Conservation (phyloP, 2,329 filamentous ascomycete genomes). For the Chalara sp. region DNA sequence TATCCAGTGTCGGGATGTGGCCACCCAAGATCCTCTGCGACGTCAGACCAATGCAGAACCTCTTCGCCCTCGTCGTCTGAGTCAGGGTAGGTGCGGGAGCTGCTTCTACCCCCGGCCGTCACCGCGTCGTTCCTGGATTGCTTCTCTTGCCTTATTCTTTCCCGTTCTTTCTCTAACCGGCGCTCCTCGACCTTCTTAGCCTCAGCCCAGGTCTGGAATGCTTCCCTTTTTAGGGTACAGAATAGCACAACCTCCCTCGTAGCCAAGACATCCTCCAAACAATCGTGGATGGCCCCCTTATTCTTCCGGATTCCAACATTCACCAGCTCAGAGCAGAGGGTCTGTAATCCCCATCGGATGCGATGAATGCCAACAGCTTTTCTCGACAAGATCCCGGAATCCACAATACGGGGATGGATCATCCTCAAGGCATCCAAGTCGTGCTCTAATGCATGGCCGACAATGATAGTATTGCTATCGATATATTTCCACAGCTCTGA, state of each 20-base stretch:
- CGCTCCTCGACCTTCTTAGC: constrained; percentile 14
- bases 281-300: constrained; percentile 35
- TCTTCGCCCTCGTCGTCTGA: neutral
- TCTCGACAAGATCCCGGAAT: constrained; percentile 35
- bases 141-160: constrained; percentile 6
- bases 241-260: constrained; percentile 41
- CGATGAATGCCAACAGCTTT: constrained; percentile 25
- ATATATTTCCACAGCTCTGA: constrained; percentile 33
- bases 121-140: neutral
- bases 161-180: constrained; percentile 8
- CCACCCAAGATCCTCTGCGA: neutral
- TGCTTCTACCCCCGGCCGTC: neutral
- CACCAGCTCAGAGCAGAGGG: constrained; percentile 29
- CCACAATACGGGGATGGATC: constrained; percentile 35
- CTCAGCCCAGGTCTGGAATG: constrained; percentile 30
- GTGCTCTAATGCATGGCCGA: constrained; percentile 40
- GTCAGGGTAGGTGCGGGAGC: neutral
- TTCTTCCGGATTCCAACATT: constrained; percentile 30
- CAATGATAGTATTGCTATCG: constrained; percentile 37
- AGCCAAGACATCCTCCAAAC: constrained; percentile 42
- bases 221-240: constrained; percentile 33
- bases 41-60: neutral
- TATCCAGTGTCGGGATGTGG: neutral
- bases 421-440: constrained; percentile 39
- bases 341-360: constrained; percentile 30